Conservation (phyloP, 2,329 filamentous ascomycete species). For the Amauroascus verrucosus region DNA sequence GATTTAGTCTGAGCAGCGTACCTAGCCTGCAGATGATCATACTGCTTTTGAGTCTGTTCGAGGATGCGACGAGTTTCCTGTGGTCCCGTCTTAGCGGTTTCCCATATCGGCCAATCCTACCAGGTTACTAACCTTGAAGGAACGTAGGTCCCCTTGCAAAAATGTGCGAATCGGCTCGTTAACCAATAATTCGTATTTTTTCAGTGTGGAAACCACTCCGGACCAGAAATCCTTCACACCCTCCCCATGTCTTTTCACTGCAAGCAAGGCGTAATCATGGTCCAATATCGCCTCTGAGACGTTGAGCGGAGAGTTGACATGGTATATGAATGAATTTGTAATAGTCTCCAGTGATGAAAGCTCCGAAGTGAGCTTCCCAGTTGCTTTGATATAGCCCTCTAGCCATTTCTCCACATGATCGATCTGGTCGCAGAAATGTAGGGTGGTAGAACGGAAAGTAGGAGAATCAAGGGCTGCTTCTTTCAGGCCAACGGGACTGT, state of each 20-base stretch:
- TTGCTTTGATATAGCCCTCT: constrained; percentile 55
- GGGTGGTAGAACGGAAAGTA: constrained; percentile 76
- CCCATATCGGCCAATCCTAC: neutral
- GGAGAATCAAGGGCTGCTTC: constrained; percentile 95
- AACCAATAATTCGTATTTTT: constrained; percentile 64
- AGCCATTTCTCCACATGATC: constrained; percentile 91
- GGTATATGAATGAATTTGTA: constrained; percentile 64
- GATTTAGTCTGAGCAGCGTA: constrained; percentile 81
- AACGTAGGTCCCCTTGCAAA: constrained; percentile 64
- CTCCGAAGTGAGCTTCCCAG: constrained; percentile 52
- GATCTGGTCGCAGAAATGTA: constrained; percentile 84
- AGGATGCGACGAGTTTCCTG: constrained; percentile 62
- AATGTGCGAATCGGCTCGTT: constrained; percentile 75
- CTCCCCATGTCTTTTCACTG: constrained; percentile 74
- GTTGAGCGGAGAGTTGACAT: constrained; percentile 61
- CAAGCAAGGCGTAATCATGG: constrained; percentile 86
- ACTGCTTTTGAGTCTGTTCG: constrained; percentile 71
- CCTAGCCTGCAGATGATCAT: constrained; percentile 69
- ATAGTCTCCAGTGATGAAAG: constrained; percentile 67
- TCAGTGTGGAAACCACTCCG: constrained; percentile 61
- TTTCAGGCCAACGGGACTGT: constrained; percentile 70
- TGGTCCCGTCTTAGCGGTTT: constrained; percentile 14
- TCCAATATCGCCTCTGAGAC: constrained; percentile 79
- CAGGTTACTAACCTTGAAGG: constrained; percentile 53
- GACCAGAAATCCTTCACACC: constrained; percentile 82